phyloP scores from a whole-genome alignment of 805 yeast genomes.

The Barnettozyma pratensis region DNA sequence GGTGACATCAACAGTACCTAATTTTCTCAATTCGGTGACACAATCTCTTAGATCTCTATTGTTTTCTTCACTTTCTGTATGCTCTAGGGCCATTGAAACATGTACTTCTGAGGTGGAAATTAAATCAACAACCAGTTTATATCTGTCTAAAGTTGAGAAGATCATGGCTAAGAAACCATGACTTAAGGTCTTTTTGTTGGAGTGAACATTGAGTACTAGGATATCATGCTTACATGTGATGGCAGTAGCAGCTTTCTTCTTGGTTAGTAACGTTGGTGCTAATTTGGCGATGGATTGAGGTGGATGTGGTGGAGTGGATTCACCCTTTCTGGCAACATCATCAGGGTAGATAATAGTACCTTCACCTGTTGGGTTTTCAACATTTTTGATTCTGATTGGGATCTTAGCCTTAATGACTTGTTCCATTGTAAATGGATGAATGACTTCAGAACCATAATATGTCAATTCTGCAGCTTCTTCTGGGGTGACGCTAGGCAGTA shows the following conservation, averaged over 20 bases:
- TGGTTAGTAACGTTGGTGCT: constrained; percentile 35
- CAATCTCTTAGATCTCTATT: constrained; percentile 59
- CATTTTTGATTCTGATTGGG: constrained; percentile 95
- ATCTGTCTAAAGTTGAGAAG: constrained; percentile 79
- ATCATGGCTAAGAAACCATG: constrained; percentile 94
- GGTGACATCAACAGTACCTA: constrained; percentile 88
- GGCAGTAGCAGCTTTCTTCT: constrained; percentile 80
- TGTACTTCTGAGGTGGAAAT: constrained; percentile 97
- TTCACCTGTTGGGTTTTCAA: constrained; percentile 84
- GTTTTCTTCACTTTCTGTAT: constrained; percentile 57
- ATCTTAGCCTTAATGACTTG: constrained; percentile 94
- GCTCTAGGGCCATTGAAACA: constrained; percentile 94
- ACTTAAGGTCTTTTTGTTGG: constrained; percentile 85
- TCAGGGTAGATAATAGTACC: constrained; percentile 96
- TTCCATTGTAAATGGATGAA: constrained; percentile 99
- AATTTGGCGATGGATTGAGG: constrained; percentile 60
- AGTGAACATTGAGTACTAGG: constrained; percentile 87
- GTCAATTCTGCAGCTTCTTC: constrained; percentile 98
- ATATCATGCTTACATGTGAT: constrained; percentile 93
- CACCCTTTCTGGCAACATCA: constrained; percentile 79
- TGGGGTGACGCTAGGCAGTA: constrained; percentile 86
- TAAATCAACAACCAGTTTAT: constrained; percentile 85
- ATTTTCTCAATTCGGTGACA: constrained; percentile 65
- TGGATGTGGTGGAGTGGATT: constrained; percentile 91
- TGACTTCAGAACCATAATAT: constrained; percentile 95